Percentiles rank a stretch among this genome's conserved stretches.
Evolutionary conservation across 257 asterid genomes (phyloP).

Genomic region (Nicotiana knightiana): DNA sequence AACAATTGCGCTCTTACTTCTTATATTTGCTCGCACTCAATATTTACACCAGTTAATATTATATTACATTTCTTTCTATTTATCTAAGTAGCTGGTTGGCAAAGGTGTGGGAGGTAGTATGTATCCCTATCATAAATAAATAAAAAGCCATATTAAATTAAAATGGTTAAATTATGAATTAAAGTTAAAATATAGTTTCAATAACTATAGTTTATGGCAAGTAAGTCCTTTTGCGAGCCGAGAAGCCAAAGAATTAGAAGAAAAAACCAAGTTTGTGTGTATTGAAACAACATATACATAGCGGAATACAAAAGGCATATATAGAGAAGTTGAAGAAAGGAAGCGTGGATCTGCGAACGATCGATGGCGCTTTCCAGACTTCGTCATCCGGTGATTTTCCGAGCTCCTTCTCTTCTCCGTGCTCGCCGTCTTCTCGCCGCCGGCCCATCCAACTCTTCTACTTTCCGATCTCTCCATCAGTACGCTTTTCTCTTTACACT

Average conservation of each 20-base stretch:
- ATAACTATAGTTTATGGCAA: too few species aligned
- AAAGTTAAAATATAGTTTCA: too few species aligned
- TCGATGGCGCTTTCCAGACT: constrained; percentile 94
- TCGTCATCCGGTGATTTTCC: constrained; percentile 68
- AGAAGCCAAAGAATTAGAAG: not conserved
- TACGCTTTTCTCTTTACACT: constrained; percentile 14
- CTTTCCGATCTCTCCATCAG: constrained; percentile 45
- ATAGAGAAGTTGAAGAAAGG: constrained; percentile 12
- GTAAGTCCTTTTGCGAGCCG: too few species aligned
- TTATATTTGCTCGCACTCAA: too few species aligned
- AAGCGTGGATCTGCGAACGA: constrained; percentile 28
- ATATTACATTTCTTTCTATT: too few species aligned
- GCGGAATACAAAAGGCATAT: not conserved
- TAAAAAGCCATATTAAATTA: too few species aligned
- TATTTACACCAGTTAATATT: too few species aligned
- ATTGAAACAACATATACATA: not conserved
- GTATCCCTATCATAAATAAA: too few species aligned
- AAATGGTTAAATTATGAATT: too few species aligned
- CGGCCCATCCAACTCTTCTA: constrained; percentile 19
- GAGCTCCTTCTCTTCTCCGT: constrained; percentile 65
- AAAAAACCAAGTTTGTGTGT: not conserved
- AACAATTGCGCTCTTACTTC: too few species aligned
- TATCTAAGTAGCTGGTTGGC: too few species aligned
- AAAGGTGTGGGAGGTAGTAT: too few species aligned
- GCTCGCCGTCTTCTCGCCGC: constrained; percentile 57